These are phyloP conservation scores for Quercus suber DNA, from an alignment of 306 rosid species.

Conservation along the genomic window DNA sequence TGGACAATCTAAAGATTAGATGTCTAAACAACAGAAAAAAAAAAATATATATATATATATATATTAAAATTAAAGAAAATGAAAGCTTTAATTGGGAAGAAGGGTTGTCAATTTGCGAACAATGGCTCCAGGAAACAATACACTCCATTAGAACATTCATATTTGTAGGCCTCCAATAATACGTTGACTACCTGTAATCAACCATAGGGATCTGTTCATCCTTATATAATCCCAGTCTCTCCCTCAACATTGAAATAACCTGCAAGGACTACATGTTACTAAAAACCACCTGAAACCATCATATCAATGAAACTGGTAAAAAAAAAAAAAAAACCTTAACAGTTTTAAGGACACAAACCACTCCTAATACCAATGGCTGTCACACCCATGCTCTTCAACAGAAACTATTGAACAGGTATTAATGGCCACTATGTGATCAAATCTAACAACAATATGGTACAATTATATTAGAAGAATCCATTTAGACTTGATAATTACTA, in stretches of 20 bases:
- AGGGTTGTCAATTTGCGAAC: neutral
- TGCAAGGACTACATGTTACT: conserved; percentile 34
- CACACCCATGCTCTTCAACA: conserved; percentile 12
- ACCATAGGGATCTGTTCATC: conserved; percentile 60
- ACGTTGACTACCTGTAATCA: conserved; percentile 64
- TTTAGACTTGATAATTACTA: neutral
- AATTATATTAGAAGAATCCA: neutral
- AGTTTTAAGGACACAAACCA: neutral
- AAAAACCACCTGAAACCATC: conserved; percentile 6
- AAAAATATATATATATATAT: neutral
- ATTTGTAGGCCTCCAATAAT: conserved; percentile 18
- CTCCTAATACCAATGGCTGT: neutral
- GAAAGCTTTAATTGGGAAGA: neutral
- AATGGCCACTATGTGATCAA: neutral
- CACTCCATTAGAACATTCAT: neutral
- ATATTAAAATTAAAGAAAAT: neutral
- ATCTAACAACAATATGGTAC: neutral
- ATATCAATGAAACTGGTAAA: neutral
- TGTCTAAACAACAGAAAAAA: neutral
- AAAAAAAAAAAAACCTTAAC: neutral
- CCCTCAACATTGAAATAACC: conserved; percentile 72
- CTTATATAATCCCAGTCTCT: conserved; percentile 59
- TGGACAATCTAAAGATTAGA: neutral
- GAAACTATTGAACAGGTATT: conserved; percentile 2
- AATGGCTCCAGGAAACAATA: neutral